Evolutionary conservation across 2,329 filamentous ascomycete species (phyloP), one percentile per base, ranked within the genome.

Genomic region (Fusarium pininemorale): DNA sequence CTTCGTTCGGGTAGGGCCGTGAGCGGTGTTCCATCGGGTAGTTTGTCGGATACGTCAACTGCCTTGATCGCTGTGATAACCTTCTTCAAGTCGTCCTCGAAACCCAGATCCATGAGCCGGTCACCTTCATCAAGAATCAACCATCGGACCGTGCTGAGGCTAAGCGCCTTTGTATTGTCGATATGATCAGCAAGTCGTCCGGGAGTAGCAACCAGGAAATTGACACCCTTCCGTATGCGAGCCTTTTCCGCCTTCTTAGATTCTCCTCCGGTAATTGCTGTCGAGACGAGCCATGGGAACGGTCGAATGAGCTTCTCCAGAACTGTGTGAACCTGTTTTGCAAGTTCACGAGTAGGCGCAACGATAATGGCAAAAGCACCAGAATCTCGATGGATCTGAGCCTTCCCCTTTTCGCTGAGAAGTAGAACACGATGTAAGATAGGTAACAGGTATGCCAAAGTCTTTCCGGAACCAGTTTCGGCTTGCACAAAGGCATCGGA

Each of bases 401-500:
- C 84, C 78, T 88, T 84, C 57, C 86, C 81, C 74, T 85, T 80
- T 81, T 89, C 75, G 87, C 94, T 91, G 37, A 98, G 87, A 20
- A 91, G 88, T 82, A 98, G 90, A 26, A 99, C 92, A 30, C 95
- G 89, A 80, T 99, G 94, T 28, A 99, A 91, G 53, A 99, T 93
- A 4, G 96, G 96, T 12, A 99, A 85, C 9, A 99, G 87, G 81
- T 99, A 99, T n/a, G 96, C 94, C 69, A 99, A 85, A 0, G 96
- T 99, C 85, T 99, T 99, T 84, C 96, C 96, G 0, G 96, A 99
- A 76, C 96, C 96, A 1, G 96, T 99, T 84, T 99, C 93, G 6
- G 96, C 97, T 81, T 98, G 96, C 39, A 99, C 92, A 78, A 99
- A 99, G 5, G 95, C 95, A 85, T 99, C 96, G 51, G 90, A 91